Percentiles rank a stretch among this genome's conserved stretches.
Conservation (phyloP, 2,329 filamentous ascomycete species). For the Daldinia sp. region DNA sequence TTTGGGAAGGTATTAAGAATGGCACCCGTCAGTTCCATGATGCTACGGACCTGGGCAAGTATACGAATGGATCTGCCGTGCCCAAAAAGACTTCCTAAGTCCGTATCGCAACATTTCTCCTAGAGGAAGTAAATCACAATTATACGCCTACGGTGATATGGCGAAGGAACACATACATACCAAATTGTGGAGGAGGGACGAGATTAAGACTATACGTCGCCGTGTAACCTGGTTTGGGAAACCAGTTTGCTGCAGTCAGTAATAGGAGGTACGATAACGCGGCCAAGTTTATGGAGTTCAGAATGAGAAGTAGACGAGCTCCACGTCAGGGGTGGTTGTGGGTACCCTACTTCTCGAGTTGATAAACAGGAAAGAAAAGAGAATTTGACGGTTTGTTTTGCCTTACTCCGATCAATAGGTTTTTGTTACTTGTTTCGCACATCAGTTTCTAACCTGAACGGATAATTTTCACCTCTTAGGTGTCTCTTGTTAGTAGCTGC, state of each 20-base stretch:
- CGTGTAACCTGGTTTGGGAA: constrained; percentile 11
- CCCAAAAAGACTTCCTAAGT: constrained; percentile 74
- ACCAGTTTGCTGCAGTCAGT: constrained; percentile 13
- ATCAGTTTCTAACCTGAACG: constrained; percentile 19
- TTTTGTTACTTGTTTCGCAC: constrained; percentile 32
- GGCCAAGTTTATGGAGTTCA: constrained; percentile 17
- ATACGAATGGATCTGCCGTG: constrained; percentile 69
- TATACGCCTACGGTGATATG: constrained; percentile 43
- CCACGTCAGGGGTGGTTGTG: constrained; percentile 24
- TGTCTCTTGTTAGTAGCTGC: not conserved
- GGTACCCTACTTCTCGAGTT: constrained; percentile 40
- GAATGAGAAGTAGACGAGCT: constrained; percentile 28
- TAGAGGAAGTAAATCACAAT: constrained; percentile 25
- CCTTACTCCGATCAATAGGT: constrained; percentile 25
- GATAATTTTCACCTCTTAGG: not conserved
- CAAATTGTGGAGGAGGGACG: constrained; percentile 24
- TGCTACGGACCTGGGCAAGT: constrained; percentile 81
- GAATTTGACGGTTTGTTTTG: constrained; percentile 33
- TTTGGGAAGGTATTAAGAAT: constrained; percentile 84
- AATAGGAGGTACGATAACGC: constrained; percentile 6
- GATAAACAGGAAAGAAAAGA: constrained; percentile 33
- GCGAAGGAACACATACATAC: constrained; percentile 35
- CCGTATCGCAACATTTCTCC: constrained; percentile 8
- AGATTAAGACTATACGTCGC: constrained; percentile 18
- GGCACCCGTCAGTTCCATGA: constrained; percentile 79